These are phyloP conservation scores for Mortierella claussenii DNA, from an alignment of 192 early-diverging fungal genomes.

Conservation along the genomic window DNA sequence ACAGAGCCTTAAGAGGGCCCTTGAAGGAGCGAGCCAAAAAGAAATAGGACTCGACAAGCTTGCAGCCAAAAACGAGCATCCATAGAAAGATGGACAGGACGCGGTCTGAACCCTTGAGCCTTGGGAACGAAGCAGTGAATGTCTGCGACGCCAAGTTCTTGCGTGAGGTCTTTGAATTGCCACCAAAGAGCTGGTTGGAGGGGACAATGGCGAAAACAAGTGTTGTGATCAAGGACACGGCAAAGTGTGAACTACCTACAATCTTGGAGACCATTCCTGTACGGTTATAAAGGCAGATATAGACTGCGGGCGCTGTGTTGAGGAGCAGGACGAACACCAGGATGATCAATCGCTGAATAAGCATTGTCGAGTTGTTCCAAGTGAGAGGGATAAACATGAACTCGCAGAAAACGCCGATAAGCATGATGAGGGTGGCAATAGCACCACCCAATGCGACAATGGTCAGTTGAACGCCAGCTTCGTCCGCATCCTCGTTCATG, in stretches of 20 bases:
- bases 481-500: constrained; percentile 57
- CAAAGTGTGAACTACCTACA: constrained; percentile 73
- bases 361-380: constrained; percentile 61
- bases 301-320: constrained; percentile 73
- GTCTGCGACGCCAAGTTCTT: constrained; percentile 59
- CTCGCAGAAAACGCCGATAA: constrained; percentile 74
- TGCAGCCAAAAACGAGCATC: constrained; percentile 77
- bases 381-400: constrained; percentile 74
- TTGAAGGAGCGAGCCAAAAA: constrained; percentile 85
- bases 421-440: constrained; percentile 72
- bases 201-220: constrained; percentile 75
- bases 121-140: constrained; percentile 82
- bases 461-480: constrained; percentile 65
- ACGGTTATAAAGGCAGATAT: constrained; percentile 59
- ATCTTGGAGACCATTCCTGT: constrained; percentile 61
- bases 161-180: constrained; percentile 36
- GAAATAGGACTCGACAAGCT: constrained; percentile 85
- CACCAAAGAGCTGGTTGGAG: constrained; percentile 65
- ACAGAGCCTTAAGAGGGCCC: constrained; percentile 72
- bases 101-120: constrained; percentile 71
- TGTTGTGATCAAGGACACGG: constrained; percentile 73
- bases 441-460: constrained; percentile 76
- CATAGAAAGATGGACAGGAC: constrained; percentile 77
- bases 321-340: constrained; percentile 69
- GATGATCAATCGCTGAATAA: constrained; percentile 64